Percentiles rank a stretch among this genome's conserved stretches.
Conservation (phyloP, 805 yeast genomes). For the Naumovozyma baii region DNA sequence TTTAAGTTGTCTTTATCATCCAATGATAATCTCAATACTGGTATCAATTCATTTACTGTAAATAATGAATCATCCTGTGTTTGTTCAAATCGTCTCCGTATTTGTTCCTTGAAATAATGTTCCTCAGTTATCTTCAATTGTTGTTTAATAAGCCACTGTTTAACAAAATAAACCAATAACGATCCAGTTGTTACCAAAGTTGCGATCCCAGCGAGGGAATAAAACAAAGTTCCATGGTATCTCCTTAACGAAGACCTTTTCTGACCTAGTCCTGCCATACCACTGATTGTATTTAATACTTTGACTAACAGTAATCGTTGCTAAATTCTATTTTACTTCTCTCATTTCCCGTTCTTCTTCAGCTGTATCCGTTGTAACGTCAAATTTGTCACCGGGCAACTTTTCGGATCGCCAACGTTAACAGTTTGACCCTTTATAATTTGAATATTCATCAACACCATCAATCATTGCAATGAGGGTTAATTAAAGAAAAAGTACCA, state of each 20-base stretch:
- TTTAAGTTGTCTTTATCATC: conserved; percentile 16
- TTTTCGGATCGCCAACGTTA: no score
- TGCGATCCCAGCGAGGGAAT: conserved; percentile 15
- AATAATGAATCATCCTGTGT: conserved; percentile 84
- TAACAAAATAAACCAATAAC: conserved; percentile 17
- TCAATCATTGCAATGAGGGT: no score
- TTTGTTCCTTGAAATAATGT: conserved; percentile 53
- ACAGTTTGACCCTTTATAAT: no score
- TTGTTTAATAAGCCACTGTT: conserved; percentile 26
- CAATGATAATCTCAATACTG: conserved; percentile 47
- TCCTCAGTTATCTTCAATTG: conserved; percentile 47
- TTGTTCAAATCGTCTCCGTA: conserved; percentile 76
- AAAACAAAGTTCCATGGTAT: conserved; percentile 20
- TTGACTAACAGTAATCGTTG: no score
- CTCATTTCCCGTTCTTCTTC: not conserved
- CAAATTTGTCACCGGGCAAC: not conserved
- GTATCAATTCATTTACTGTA: conserved; percentile 74
- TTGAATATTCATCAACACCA: no score
- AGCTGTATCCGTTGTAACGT: no score
- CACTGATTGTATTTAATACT: not conserved
- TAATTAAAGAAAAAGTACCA: no score
- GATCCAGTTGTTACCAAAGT: conserved; percentile 25
- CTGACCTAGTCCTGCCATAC: not conserved
- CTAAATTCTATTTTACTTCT: not conserved
- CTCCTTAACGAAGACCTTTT: conserved; percentile 12